A percentile compares a stretch with the other conserved stretches of the same genome.
Conservation (phyloP, 805 yeast species). For the Metschnikowia santaceciliae region DNA sequence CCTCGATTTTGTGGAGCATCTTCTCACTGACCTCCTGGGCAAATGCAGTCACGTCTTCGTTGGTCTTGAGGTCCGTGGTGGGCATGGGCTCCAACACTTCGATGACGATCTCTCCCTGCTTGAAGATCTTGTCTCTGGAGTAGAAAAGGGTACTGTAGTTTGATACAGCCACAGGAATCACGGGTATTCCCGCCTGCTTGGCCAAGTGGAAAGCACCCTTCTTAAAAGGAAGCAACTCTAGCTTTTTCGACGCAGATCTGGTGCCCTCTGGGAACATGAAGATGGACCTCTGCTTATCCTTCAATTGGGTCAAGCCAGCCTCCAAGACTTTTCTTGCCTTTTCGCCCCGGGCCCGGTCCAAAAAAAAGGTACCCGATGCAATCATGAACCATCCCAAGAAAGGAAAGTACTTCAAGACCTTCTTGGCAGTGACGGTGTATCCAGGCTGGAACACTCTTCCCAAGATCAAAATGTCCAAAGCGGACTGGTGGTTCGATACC, state of each 20-base stretch:
- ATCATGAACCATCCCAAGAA: conserved; percentile 97
- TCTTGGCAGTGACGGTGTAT: conserved; percentile 90
- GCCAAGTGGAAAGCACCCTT: conserved; percentile 99
- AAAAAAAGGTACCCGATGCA: conserved; percentile 83
- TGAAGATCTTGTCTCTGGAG: conserved; percentile 58
- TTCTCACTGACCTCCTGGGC: conserved; percentile 49
- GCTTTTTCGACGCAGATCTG: conserved; percentile 68
- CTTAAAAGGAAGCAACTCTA: conserved; percentile 80
- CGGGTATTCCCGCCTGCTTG: conserved; percentile 83
- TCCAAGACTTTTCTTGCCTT: conserved; percentile 75
- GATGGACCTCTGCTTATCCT: conserved; percentile 62
- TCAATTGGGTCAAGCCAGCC: conserved; percentile 60
- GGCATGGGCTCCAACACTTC: conserved; percentile 79
- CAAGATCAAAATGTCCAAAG: conserved; percentile 74
- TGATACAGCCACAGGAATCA: conserved; percentile 83
- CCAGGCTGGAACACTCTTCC: conserved; percentile 84
- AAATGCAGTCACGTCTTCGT: conserved; percentile 66
- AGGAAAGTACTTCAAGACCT: conserved; percentile 78
- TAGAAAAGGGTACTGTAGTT: conserved; percentile 76
- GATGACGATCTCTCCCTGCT: conserved; percentile 70
- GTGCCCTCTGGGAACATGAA: conserved; percentile 98
- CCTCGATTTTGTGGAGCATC: conserved; percentile 48
- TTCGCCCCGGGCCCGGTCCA: conserved; percentile 75
- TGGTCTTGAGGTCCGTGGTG: conserved; percentile 59
- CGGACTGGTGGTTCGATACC: conserved; percentile 87